Conservation (phyloP, 108 stramenopile species). For the Thalassiosira profunda region DNA sequence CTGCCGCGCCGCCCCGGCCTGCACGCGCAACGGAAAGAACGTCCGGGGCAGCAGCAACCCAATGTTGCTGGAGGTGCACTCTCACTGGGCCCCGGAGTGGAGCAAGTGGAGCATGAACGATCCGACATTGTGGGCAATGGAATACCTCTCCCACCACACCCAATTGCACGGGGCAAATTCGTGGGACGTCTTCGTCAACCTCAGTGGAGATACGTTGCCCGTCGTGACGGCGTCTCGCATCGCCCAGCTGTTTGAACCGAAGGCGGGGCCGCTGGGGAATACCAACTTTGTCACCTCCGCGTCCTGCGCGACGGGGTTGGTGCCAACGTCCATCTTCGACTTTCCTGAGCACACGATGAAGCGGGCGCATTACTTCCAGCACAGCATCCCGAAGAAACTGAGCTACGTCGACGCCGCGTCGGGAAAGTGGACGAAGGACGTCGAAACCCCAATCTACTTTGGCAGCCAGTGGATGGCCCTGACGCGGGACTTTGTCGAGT, state of each 20-base stretch:
- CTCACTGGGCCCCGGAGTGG: constrained; percentile 64
- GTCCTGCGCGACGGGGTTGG: constrained; percentile 83
- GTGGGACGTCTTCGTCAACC: constrained; percentile 88
- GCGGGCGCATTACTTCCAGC: constrained; percentile 75
- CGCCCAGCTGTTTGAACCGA: constrained; percentile 52
- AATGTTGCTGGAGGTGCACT: constrained; percentile 37
- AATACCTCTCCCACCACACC: constrained; percentile 37
- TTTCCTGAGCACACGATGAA: constrained; percentile 91
- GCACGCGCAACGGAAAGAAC: constrained; percentile 1
- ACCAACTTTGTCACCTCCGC: constrained; percentile 86
- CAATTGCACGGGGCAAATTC: constrained; percentile 1
- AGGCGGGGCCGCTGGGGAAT: constrained; percentile 52
- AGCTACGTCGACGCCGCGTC: constrained; percentile 59
- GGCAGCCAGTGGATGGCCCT: constrained; percentile 92
- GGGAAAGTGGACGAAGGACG: constrained; percentile 28
- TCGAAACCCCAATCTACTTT: constrained; percentile 67
- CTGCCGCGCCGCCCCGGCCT: constrained; percentile 25
- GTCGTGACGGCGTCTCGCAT: constrained; percentile 68
- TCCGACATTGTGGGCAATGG: constrained; percentile 86
- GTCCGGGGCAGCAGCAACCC: not conserved
- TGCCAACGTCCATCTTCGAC: constrained; percentile 68
- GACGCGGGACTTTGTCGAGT: constrained; percentile 72
- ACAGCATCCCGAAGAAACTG: constrained; percentile 31
- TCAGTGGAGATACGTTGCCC: constrained; percentile 84
- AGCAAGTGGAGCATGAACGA: constrained; percentile 90